Base-by-base conservation (phyloP, 1,139 yeast genomes). In the Diutina neorugosa region DNA sequence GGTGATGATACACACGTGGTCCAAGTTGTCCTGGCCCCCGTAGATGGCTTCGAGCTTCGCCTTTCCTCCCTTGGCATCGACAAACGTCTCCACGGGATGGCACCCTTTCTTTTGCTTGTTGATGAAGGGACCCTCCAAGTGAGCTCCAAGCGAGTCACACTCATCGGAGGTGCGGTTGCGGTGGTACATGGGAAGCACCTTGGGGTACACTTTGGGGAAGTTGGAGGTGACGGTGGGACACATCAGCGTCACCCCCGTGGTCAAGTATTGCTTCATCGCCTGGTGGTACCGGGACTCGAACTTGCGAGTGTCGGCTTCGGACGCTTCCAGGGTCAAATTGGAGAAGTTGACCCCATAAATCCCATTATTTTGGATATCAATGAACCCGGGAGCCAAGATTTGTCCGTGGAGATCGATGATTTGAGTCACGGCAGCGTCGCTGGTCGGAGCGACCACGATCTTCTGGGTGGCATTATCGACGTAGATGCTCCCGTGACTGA, bases 141-240 rank as follows among this genome's bases (percentile, higher is more conserved):
- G 86, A n/a, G 82, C 82, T 3, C 86, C 86, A 53, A 81, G 66
- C 5, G 78, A 74, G 61, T 81, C 86, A 16, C 78, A 69, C 59
- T 71, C 75, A 49, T 63, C 59, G 41, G 60, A 54, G 6, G 67
- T 60, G 50, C 80, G 64, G 31, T 70, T 65, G 42, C 69, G 69
- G 18, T 68, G 67, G 59, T 78, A 70, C 41, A 71, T 62, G 3
- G 82, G 82, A 55, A 81, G 66, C 11, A 78, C 80, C 55, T 71
- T 75, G 46, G 66, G 65, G 62, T 81, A 81, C 25, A 78, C 82
- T 53, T 74, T 71, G 7, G 80, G 76, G 60, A 73, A 76, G 52
- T 76, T 78, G 7, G 84, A 77, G 12, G 84, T 79, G 47, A 81
- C 71, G 1, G 86, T 81, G 19, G 86, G 86, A 62, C 86, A 81